phyloP scores from a whole-genome alignment of 345 rosid species.

The Zanthoxylum bungeanum region DNA sequence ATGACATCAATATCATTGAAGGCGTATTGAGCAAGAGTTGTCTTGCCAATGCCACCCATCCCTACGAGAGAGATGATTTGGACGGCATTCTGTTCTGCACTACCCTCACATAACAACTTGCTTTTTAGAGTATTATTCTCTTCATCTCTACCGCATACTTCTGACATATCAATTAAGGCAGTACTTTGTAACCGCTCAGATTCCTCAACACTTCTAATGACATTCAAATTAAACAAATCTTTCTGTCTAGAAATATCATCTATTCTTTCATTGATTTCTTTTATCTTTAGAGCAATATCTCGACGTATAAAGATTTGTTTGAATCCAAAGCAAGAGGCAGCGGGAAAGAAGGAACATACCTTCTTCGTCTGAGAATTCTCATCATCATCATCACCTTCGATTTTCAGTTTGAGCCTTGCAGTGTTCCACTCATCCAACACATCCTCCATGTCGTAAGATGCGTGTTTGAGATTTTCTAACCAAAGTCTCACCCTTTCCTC shows the following conservation, averaged over 20 bases:
- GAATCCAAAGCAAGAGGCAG: not conserved
- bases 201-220: not conserved
- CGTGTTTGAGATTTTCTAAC: not conserved
- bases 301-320: not conserved
- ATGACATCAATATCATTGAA: not conserved
- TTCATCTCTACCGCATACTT: not conserved
- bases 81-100: not conserved
- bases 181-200: not conserved
- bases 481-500: not conserved
- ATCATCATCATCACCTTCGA: not conserved
- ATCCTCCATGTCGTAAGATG: conserved; percentile 7
- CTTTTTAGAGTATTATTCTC: not conserved
- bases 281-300: conserved; percentile 1
- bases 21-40: conserved; percentile 1
- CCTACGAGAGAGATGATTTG: conserved; percentile 1
- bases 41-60: conserved; percentile 5
- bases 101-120: not conserved
- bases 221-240: not conserved
- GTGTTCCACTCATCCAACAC: conserved; percentile 15
- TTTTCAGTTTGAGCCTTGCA: conserved; percentile 1
- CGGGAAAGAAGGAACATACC: not conserved
- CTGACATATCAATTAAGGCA: not conserved
- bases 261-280: not conserved
- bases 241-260: not conserved
- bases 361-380: not conserved